Conservation (phyloP, 371 early-diverging fungal species). For the Scutellospora calospora region DNA sequence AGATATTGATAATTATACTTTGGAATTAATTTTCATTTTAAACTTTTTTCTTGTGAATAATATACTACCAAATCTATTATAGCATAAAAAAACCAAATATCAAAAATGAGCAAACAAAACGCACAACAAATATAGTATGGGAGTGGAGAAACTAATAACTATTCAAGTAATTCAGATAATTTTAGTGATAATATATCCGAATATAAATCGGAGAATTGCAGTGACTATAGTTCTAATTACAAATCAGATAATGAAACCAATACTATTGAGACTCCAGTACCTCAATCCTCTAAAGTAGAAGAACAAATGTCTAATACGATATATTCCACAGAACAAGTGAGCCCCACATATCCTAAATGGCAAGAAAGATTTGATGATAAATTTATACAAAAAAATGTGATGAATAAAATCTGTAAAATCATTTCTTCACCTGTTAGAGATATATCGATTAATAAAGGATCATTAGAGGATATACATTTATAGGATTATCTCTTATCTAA, state of each 20-base stretch:
- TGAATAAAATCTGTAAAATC: too few species aligned
- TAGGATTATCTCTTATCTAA: too few species aligned
- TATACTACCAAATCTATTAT: not conserved
- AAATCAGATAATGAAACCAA: slow-evolving; percentile 17
- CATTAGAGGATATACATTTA: slow-evolving; percentile 29
- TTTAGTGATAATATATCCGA: not conserved
- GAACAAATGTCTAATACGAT: slow-evolving; percentile 30
- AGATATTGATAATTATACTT: slow-evolving; percentile 26
- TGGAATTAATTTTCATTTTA: slow-evolving; percentile 37
- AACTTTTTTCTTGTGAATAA: slow-evolving; percentile 34
- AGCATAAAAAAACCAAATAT: slow-evolving; percentile 27
- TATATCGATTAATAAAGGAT: slow-evolving; percentile 6
- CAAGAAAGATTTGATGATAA: slow-evolving; percentile 26
- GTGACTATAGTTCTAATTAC: slow-evolving; percentile 5
- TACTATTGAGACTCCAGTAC: slow-evolving; percentile 27
- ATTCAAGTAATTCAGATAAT: slow-evolving; percentile 23
- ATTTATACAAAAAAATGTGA: too few species aligned
- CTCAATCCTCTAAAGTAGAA: slow-evolving; percentile 33
- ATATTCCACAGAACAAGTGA: slow-evolving; percentile 15
- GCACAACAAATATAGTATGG: not conserved
- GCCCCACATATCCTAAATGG: slow-evolving; percentile 9
- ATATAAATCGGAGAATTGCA: too few species aligned
- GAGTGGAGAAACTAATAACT: slow-evolving; percentile 15
- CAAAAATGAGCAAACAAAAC: slow-evolving; percentile 9
- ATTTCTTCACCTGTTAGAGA: not conserved